phyloP scores from a whole-genome alignment of 1,284 basidiomycete genomes.

The Mrakiaceae sp. region DNA sequence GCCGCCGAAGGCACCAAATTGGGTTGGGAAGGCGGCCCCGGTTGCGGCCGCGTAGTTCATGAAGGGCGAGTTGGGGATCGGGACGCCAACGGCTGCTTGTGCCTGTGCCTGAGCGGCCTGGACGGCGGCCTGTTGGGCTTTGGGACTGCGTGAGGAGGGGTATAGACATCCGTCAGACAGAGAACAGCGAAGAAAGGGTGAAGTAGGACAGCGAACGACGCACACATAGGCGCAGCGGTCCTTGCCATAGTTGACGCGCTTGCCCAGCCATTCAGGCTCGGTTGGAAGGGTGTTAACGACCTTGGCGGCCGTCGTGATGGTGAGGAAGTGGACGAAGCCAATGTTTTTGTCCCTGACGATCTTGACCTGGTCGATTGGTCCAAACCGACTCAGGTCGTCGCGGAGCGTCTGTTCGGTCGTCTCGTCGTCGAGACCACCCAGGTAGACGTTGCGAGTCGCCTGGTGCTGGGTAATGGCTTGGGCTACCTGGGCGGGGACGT shows the following conservation, averaged over 20 bases:
- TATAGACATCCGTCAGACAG: too few relatives aligned
- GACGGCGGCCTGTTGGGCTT: conserved; percentile 37
- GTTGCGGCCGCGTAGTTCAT: conserved; percentile 22
- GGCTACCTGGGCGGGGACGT: conserved; percentile 71
- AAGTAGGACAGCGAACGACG: conserved; percentile 35
- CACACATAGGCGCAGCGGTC: conserved; percentile 87
- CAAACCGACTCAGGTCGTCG: conserved; percentile 72
- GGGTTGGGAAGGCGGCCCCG: conserved; percentile 1
- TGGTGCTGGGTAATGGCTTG: conserved; percentile 79
- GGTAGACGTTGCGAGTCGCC: conserved; percentile 84
- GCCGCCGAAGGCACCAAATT: conserved; percentile 5
- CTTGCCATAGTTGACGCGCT: conserved; percentile 89
- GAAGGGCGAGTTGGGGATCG: conserved; percentile 28
- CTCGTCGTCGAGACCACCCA: conserved; percentile 76
- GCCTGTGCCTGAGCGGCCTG: conserved; percentile 44
- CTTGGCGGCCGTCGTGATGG: conserved; percentile 84
- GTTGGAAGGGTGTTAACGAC: conserved; percentile 79
- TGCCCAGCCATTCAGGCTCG: conserved; percentile 83
- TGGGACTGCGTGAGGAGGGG: conserved; percentile 23
- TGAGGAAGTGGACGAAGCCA: conserved; percentile 91
- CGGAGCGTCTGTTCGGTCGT: conserved; percentile 80
- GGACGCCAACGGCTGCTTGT: conserved; percentile 37
- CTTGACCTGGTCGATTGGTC: conserved; percentile 96
- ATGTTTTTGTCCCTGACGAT: conserved; percentile 96
- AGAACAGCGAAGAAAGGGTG: background rate